phyloP scores from a whole-genome alignment of 768 basidiomycete species.

The Lentinula guzmanii region DNA sequence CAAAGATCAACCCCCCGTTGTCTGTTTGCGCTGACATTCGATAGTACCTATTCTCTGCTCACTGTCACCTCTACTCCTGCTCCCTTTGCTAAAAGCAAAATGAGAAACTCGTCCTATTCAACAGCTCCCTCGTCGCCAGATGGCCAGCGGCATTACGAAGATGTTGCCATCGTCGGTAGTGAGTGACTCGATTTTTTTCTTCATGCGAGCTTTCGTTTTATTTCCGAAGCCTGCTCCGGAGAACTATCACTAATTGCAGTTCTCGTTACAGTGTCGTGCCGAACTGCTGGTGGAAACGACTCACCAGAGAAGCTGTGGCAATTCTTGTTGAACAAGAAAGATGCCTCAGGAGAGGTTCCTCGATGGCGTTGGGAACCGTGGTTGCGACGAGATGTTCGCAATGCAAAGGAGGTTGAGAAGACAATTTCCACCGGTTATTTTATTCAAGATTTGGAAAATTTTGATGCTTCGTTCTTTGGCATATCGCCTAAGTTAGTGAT shows the following conservation, averaged over 20 bases:
- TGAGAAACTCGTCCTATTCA: not conserved
- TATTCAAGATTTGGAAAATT: not conserved
- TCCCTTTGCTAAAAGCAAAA: not conserved
- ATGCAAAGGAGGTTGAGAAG: not conserved
- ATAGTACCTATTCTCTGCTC: not conserved
- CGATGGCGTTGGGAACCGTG: not conserved
- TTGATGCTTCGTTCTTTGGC: constrained; percentile 1
- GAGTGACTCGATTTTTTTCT: not conserved
- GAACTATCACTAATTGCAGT: not conserved
- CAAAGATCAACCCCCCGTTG: not conserved
- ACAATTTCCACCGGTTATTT: not conserved
- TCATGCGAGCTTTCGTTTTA: not conserved
- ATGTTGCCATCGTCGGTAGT: constrained; percentile 1
- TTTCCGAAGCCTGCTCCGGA: too few species aligned
- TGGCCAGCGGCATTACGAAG: not conserved
- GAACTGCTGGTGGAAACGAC: constrained; percentile 1
- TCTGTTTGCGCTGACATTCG: not conserved
- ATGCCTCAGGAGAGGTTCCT: constrained; percentile 2
- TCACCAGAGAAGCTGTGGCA: not conserved
- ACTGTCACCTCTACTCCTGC: not conserved
- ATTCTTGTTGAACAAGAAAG: not conserved
- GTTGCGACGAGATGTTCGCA: constrained; percentile 3
- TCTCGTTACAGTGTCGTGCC: not conserved
- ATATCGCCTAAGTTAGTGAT: not conserved
- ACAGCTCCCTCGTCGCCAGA: not conserved